Base-by-base conservation (phyloP, 2,329 filamentous ascomycete genomes). In the Polytolypa hystricis region DNA sequence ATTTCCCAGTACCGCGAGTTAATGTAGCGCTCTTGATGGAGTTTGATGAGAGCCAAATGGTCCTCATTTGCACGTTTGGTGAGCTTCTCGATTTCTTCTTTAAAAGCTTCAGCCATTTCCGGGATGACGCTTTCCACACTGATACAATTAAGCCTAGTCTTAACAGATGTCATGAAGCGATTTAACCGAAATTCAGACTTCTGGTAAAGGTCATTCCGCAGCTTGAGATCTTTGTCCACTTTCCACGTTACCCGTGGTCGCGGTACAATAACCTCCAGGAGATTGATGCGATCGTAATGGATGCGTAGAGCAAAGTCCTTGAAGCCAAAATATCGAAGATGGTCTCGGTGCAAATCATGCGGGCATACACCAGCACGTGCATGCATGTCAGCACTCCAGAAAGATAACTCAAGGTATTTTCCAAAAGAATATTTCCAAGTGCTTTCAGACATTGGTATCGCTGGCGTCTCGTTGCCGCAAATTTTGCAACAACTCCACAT, bases 361-460 rank as follows among this genome's bases (percentile, higher is more conserved):
- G 83, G 75, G 54, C 93, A 98, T 58, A 83, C 68, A 18, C 78
- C 76, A 30, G 80, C 77, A 74, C 78, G 48, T 79, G 77, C 53
- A 47, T 79, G 82, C 33, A 96, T 65, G 25, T 84, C 81, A 28
- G 77, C 81, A 52, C 87, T 89, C 87, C 89, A 98, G 58, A 96
- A 96, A 2, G 87, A 86, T 12, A 98, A 68, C 60, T 98, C 91
- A n/a, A 98, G 69, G 52, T 96, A 98, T 59, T 98, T 98, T 8
- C 85, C 91, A 52, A 98, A 93, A 0, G 91, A 98, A 57, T 98
- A 98, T 56, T 93, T 95, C 83, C 86, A 98, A 0, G 87, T 93
- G 50, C 78, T 86, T 39, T 86, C 79, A 1, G 89, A 95, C 85
- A 98, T 95, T 20, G 81, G 79, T 47, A 84, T 82, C 32, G 87